Percentiles rank a stretch among this genome's conserved stretches.
phyloP scores from a whole-genome alignment of 106 monocot genomes.

The Allium cepa region DNA sequence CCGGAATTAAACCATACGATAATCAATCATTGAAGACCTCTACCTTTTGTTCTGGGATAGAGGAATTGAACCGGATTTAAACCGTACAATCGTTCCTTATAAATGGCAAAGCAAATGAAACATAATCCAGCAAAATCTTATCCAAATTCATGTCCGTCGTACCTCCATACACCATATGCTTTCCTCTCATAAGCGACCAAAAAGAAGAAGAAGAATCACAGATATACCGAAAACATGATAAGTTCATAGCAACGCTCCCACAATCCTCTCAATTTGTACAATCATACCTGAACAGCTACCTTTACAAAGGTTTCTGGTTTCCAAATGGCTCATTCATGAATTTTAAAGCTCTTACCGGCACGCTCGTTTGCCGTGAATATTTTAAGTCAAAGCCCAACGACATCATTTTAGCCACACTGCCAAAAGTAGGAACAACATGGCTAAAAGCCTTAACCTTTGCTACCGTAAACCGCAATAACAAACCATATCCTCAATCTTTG shows the following conservation, averaged over 20 bases:
- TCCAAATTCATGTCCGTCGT: background rate
- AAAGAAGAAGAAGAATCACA: background rate
- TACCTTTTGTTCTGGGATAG: too few species aligned
- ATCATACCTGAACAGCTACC: background rate
- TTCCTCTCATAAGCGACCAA: background rate
- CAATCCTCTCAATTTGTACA: background rate
- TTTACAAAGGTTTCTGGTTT: slow-evolving; percentile 23
- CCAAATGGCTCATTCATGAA: background rate
- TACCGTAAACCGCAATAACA: slow-evolving; percentile 2
- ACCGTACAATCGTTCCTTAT: too few species aligned
- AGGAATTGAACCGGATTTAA: too few species aligned
- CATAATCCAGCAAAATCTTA: background rate
- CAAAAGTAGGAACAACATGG: slow-evolving; percentile 30
- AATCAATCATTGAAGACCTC: too few species aligned
- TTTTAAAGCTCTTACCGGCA: background rate
- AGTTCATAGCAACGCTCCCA: background rate
- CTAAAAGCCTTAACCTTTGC: slow-evolving; percentile 25
- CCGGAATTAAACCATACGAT: too few species aligned
- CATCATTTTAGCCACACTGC: slow-evolving; percentile 20
- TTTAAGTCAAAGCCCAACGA: slow-evolving; percentile 22
- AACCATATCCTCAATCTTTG: slow-evolving; percentile 6
- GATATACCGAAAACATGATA: background rate
- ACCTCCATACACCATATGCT: background rate
- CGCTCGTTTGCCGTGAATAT: slow-evolving; percentile 7
- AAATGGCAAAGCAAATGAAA: background rate